Conservation (phyloP, 2,329 filamentous ascomycete genomes). For the Hymenoscyphus albidus region DNA sequence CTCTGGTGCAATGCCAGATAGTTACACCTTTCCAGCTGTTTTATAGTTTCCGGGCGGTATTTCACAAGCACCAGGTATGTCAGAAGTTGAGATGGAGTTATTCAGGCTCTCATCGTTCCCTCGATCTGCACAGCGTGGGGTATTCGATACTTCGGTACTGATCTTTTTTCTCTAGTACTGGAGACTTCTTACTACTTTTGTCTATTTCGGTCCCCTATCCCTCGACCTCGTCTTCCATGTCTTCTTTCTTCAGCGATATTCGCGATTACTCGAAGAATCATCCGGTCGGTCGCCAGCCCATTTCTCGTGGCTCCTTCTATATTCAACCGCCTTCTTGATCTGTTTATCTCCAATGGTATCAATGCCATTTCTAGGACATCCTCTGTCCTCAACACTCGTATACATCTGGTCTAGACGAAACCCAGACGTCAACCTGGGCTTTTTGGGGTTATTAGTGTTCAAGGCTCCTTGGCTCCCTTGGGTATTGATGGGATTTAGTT, state of each 20-base stretch:
- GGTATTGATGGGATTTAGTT: constrained; percentile 89
- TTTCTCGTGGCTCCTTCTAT: constrained; percentile 91
- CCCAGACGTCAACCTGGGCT: constrained; percentile 83
- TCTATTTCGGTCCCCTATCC: constrained; percentile 93
- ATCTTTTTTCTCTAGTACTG: constrained; percentile 64
- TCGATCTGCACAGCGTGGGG: neutral
- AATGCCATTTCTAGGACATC: constrained; percentile 91
- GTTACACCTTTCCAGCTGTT: constrained; percentile 93
- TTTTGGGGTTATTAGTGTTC: constrained; percentile 85
- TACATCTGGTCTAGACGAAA: constrained; percentile 98
- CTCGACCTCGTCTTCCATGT: constrained; percentile 96
- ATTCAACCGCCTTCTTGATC: constrained; percentile 75
- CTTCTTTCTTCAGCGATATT: constrained; percentile 97
- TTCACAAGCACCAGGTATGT: constrained; percentile 82
- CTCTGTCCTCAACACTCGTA: constrained; percentile 86
- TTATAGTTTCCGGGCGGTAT: constrained; percentile 91
- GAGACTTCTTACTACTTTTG: constrained; percentile 91
- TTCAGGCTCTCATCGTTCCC: neutral
- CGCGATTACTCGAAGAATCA: constrained; percentile 89
- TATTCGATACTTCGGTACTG: constrained; percentile 2
- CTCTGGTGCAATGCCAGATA: constrained; percentile 89
- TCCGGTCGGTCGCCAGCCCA: constrained; percentile 88
- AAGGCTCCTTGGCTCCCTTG: constrained; percentile 92
- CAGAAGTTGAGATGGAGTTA: constrained; percentile 29
- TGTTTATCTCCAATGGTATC: constrained; percentile 80